Evolutionary conservation across 1,139 yeast genomes (phyloP).

Genomic region (Sugiyamaella grinbergsii): DNA sequence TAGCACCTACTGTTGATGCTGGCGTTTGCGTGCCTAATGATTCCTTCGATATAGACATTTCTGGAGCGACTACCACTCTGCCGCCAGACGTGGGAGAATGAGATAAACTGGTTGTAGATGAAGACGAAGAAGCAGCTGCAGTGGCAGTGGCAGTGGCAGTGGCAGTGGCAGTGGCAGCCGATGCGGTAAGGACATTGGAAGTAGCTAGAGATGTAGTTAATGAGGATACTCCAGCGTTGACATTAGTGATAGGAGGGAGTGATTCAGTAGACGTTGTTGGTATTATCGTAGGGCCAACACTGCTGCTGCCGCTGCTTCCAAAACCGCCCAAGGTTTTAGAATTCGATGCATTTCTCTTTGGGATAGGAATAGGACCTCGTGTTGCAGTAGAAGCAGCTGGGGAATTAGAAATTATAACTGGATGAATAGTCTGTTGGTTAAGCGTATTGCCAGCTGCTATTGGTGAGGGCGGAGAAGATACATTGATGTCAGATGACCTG

Average conservation of each 20-base stretch:
- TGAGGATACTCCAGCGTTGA: not conserved
- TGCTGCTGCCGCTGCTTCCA: not conserved
- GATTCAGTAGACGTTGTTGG: not conserved
- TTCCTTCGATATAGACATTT: not conserved
- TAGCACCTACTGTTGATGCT: too few species aligned
- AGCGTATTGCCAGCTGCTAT: not conserved
- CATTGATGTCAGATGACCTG: not conserved
- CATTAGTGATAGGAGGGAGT: not conserved
- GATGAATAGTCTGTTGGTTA: not conserved
- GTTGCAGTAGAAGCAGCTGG: not conserved
- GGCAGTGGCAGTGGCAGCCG: constrained; percentile 3
- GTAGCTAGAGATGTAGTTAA: constrained; percentile 3
- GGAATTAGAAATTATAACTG: constrained; percentile 1
- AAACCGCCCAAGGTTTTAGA: too few species aligned
- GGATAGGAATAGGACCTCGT: constrained; percentile 9
- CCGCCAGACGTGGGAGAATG: constrained; percentile 8
- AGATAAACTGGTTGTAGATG: constrained; percentile 12
- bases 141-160: constrained; percentile 1
- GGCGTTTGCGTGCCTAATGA: too few species aligned
- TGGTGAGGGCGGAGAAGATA: constrained; percentile 9
- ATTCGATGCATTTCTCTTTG: not conserved
- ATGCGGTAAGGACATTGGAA: too few species aligned
- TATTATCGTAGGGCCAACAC: not conserved
- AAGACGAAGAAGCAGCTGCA: not conserved
- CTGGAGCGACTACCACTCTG: constrained; percentile 4